These are phyloP conservation scores for Adenanthera pavonina DNA, from an alignment of 306 rosid genomes.

Conservation along the genomic window DNA sequence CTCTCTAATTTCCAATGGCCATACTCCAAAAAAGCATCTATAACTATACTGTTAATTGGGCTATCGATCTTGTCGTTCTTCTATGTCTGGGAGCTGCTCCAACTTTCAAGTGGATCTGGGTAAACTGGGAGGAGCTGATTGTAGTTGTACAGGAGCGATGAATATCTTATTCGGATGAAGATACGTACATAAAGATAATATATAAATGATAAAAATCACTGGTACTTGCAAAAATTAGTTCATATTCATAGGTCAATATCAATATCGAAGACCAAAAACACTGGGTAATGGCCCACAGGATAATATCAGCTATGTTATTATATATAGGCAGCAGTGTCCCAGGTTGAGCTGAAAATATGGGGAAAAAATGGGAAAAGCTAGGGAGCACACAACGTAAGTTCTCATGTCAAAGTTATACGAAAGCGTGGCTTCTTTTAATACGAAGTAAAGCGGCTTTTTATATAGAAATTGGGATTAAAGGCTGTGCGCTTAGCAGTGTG, in stretches of 20 bases:
- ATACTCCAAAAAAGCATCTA: background rate
- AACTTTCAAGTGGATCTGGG: constrained; percentile 7
- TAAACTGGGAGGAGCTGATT: background rate
- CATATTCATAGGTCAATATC: background rate
- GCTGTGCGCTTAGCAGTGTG: constrained; percentile 8
- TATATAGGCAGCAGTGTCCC: constrained; percentile 16
- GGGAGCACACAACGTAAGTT: background rate
- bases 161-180: background rate
- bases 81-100: background rate
- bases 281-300: background rate
- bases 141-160: background rate
- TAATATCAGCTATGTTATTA: background rate
- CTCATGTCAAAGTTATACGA: constrained; percentile 18
- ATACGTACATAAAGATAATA: too few species aligned
- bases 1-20: background rate
- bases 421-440: constrained; percentile 27
- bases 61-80: background rate
- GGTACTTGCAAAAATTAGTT: background rate
- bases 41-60: background rate
- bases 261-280: background rate
- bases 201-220: background rate
- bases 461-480: constrained; percentile 22
- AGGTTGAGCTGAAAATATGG: constrained; percentile 22
- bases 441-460: constrained; percentile 28
- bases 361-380: background rate